Evolutionary conservation across 2,329 filamentous ascomycete species (phyloP), one percentile per base, ranked within the genome.

Genomic region (Aspergillus aculeatus): DNA sequence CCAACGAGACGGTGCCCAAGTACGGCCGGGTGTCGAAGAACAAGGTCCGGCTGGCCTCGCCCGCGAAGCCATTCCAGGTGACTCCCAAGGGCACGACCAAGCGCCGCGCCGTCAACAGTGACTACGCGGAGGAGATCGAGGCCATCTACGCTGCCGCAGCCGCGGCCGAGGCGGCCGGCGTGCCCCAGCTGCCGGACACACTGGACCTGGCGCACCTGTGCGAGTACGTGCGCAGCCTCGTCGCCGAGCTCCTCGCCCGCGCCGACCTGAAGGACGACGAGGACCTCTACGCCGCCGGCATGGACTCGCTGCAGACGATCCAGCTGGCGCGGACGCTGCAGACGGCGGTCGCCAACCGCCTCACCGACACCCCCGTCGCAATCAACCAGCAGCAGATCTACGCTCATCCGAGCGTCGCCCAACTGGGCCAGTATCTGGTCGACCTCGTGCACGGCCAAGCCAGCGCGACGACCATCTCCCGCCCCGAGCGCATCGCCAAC

Each of bases 31-130:
- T 84, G 1, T 73, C 72, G 54, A 77, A 74, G 60, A 73, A 75
- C 29, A 79, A 76, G 56, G 73, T 83, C 31, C 68, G 75, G 0
- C 70, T 83, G 52, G 69, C 79, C 0, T 71, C 75, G 11, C 71
- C 70, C 12, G 69, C 73, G 3, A 80, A 81, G 66, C 78, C 79
- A 0, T 81, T 83, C 52, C 64, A 75, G 3, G 73, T 70, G 16
- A 80, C 81, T 0, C 75, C 78, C 14, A 83, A 84, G 65, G 77
- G 79, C 0, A 80, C 75, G 0, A 72, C 81, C 4, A 78, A 80
- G 66, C 75, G 80, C 3, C 70, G 70, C 0, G 71, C 73, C 0
- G 80, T 81, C 1, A 57, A 77, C 7, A 61, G 67, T 2, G 67
- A 78, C 1, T 84, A 82, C 52, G 67, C 67, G 2, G 64, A 75